A percentile compares a stretch with the other conserved stretches of the same genome.
These are phyloP conservation scores for Murraya koenigii DNA, from an alignment of 345 rosid genomes.

Conservation along the genomic window DNA sequence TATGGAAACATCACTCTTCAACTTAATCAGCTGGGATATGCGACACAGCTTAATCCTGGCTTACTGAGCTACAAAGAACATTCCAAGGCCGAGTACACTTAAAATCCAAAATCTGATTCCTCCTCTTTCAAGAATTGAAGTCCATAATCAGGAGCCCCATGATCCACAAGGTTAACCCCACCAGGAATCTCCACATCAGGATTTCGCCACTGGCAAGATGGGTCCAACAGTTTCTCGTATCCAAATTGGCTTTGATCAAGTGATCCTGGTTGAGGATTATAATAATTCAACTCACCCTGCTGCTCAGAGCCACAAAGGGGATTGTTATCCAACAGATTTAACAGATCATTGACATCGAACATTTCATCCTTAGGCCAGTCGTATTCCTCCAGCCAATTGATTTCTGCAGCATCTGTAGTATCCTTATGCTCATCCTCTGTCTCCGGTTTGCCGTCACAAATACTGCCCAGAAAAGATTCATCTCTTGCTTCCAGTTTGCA, in stretches of 20 bases:
- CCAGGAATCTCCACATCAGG: constrained; percentile 20
- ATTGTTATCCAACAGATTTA: constrained; percentile 27
- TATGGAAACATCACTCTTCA: not conserved
- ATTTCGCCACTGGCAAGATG: constrained; percentile 19
- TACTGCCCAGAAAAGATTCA: not conserved
- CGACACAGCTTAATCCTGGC: not conserved
- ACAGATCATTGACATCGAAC: constrained; percentile 60
- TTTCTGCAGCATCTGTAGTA: constrained; percentile 14
- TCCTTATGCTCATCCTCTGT: constrained; percentile 2
- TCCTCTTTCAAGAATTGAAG: constrained; percentile 19
- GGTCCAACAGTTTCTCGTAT: constrained; percentile 12
- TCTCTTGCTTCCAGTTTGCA: constrained; percentile 6
- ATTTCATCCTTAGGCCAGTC: constrained; percentile 37
- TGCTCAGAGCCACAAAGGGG: constrained; percentile 5
- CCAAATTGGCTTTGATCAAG: not conserved
- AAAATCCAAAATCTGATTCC: constrained; percentile 13
- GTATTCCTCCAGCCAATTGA: constrained; percentile 24
- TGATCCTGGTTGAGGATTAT: not conserved
- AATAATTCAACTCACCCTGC: not conserved
- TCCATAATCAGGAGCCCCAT: constrained; percentile 23
- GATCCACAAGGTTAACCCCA: constrained; percentile 21
- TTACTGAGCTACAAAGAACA: not conserved
- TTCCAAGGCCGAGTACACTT: no score
- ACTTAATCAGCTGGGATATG: not conserved
- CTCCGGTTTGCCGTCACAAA: not conserved